Base-by-base conservation (phyloP, 208 protist genomes). In the Zelonia costaricensis region DNA sequence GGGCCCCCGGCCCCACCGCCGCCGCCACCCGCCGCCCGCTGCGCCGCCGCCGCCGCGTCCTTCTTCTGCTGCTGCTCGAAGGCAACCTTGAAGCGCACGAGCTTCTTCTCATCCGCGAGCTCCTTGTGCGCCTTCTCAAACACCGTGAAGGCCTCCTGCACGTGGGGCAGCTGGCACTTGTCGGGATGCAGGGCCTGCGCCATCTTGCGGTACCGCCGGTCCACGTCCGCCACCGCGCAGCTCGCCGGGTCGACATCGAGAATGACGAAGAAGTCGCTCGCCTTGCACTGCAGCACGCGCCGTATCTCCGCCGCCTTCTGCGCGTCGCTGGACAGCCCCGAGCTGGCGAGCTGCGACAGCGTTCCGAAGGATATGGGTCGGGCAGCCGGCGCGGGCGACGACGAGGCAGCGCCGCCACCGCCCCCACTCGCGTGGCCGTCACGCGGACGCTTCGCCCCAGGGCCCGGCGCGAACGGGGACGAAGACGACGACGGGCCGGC, bases 131-230 rank as follows among this genome's bases (percentile, higher is more conserved):
- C 90, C 49, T 74, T 81, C 56, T 94, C 87, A 36, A 88, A 82
- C 2, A 84, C 59, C 7, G 78, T 82, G 62, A 96, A 96, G 35
- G 86, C 91, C 31, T 84, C 83, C 6, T 74, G 68, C 18, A 87
- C 91, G 39, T 80, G 77, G 6, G 80, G 81, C 28, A 94, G 74
- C 39, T 80, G 73, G 68, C 91, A 96, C 77, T 96, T 96, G 69
- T 96, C 91, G 5, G 91, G 91, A 55, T 96, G 91, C 23, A 96
- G 74, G 5, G 82, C 80, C 61, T 91, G 72, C n/a, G 86, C 91
- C 65, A 94, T 92, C 47, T 59, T 77, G 22, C 86, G 84, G 66
- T 90, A 96, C 15, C 63, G 77, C 35, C 68, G 67, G 23, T 85
- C 74, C 6, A 96, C 80, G 42, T 94, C 88, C 2, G 62, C 44